phyloP scores from a whole-genome alignment of 2,329 filamentous ascomycete species.

The Calonectria ilicicola region DNA sequence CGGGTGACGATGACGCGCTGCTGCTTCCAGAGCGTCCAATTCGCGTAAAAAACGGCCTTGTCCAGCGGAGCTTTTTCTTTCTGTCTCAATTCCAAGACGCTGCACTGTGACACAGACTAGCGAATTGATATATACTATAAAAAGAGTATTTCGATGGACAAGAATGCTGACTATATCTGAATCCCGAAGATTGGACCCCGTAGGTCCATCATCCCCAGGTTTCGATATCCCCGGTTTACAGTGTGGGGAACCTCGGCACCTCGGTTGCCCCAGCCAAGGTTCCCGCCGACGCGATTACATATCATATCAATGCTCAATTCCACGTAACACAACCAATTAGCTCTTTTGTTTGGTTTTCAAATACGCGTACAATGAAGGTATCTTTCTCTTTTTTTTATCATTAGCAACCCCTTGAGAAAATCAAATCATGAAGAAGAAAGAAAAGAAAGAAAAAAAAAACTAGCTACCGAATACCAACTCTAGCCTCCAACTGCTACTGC shows the following conservation, averaged over 20 bases:
- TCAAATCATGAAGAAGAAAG: not conserved
- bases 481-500: not conserved
- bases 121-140: not conserved
- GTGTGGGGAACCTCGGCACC: slow-evolving; percentile 47
- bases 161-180: not conserved
- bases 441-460: not conserved
- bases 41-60: not conserved
- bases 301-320: not conserved
- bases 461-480: not conserved
- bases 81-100: not conserved
- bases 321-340: not conserved
- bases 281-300: not conserved
- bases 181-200: not conserved
- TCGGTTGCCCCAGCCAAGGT: slow-evolving; percentile 28
- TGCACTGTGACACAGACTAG: not conserved
- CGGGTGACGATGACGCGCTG: not conserved
- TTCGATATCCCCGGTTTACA: not conserved
- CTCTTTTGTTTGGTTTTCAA: not conserved
- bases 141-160: not conserved
- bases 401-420: not conserved
- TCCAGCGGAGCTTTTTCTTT: not conserved
- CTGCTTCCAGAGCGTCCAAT: not conserved
- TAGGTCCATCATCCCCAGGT: slow-evolving; percentile 26
- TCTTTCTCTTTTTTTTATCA: not conserved
- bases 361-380: not conserved